Conservation (phyloP, 2,329 filamentous ascomycete genomes). For the Rhinocladiella mackenziei region DNA sequence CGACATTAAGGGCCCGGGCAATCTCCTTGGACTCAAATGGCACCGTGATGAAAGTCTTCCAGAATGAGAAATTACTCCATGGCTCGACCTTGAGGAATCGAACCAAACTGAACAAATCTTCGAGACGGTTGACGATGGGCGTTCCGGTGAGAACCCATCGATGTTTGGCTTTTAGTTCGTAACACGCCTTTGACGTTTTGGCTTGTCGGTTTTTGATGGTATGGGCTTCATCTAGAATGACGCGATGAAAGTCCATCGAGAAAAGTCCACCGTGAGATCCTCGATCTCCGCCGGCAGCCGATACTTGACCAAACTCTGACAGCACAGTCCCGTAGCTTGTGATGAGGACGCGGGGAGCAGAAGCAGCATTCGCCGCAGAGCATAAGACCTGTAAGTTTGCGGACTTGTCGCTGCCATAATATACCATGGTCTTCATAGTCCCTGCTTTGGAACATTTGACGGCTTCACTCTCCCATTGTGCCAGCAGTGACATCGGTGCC, state of each 20-base stretch:
- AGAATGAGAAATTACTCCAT: constrained; percentile 98
- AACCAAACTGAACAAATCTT: constrained; percentile 90
- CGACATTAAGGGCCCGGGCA: constrained; percentile 86
- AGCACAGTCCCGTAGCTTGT: constrained; percentile 91
- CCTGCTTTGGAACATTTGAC: constrained; percentile 83
- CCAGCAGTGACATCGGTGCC: constrained; percentile 94
- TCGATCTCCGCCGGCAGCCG: constrained; percentile 61
- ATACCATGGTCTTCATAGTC: constrained; percentile 77
- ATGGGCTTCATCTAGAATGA: constrained; percentile 94
- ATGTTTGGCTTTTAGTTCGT: constrained; percentile 78
- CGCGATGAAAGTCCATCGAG: constrained; percentile 86
- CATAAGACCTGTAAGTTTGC: constrained; percentile 75
- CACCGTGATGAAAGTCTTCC: constrained; percentile 97
- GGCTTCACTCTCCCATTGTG: constrained; percentile 95
- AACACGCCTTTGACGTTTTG: constrained; percentile 93
- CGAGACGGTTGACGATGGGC: constrained; percentile 91
- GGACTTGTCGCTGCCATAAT: constrained; percentile 85
- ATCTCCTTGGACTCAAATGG: constrained; percentile 96
- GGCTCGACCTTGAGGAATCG: constrained; percentile 91
- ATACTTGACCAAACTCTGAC: constrained; percentile 79
- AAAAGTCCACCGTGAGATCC: constrained; percentile 71
- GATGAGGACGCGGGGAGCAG: constrained; percentile 84
- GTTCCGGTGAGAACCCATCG: constrained; percentile 94
- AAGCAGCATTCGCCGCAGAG: constrained; percentile 65
- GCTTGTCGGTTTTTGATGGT: constrained; percentile 86